phyloP scores from a whole-genome alignment of 257 asterid genomes.

The Solanum acaule region DNA sequence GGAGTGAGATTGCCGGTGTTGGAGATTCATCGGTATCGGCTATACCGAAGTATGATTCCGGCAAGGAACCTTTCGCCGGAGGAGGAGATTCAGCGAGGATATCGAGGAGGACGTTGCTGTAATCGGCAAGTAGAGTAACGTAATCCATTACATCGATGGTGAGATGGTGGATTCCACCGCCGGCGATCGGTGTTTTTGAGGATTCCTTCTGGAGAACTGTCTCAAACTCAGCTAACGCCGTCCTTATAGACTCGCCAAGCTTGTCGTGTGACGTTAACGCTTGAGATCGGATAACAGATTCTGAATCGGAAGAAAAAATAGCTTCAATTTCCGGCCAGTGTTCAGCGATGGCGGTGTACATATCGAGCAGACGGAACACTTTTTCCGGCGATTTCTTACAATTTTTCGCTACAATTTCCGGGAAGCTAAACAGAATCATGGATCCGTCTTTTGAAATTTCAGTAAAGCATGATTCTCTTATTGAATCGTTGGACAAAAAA shows the following conservation, averaged over 20 bases:
- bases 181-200: conserved; percentile 47
- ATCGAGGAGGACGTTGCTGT: conserved; percentile 42
- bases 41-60: conserved; percentile 41
- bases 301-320: conserved; percentile 45
- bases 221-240: conserved; percentile 45
- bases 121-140: conserved; percentile 51
- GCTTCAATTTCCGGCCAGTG: conserved; percentile 72
- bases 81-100: conserved; percentile 40
- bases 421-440: conserved; percentile 49
- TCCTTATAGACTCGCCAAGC: conserved; percentile 35
- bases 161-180: conserved; percentile 54
- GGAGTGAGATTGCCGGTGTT: conserved; percentile 32
- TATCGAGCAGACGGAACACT: conserved; percentile 59
- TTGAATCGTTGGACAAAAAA: conserved; percentile 43
- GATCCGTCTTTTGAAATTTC: conserved; percentile 63
- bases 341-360: conserved; percentile 52
- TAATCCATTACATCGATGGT: conserved; percentile 55
- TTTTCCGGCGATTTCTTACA: conserved; percentile 46
- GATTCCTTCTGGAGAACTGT: conserved; percentile 43
- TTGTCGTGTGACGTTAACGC: conserved; percentile 40
- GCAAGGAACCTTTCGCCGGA: conserved; percentile 9
- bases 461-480: conserved; percentile 52
- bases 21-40: conserved; percentile 47
- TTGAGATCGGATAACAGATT: conserved; percentile 31
- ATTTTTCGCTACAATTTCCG: conserved; percentile 43